Evolutionary conservation across 2,329 filamentous ascomycete species (phyloP).

Genomic region (Setomelanomma holmii): DNA sequence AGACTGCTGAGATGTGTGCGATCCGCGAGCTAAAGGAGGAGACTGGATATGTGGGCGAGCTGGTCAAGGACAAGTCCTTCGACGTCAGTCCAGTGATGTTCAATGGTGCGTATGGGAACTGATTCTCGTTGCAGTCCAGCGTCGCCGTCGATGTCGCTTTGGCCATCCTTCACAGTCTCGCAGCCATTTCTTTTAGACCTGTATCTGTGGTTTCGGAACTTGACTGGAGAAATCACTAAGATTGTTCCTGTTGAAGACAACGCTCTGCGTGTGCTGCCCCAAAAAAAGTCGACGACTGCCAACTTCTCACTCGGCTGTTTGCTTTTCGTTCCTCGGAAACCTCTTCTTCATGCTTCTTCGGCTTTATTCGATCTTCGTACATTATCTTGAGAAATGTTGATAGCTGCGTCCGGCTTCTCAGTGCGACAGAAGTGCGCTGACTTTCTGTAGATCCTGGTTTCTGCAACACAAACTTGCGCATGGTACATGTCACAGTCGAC

Average conservation of each 20-base stretch:
- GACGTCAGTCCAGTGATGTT: constrained; percentile 52
- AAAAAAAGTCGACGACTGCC: too few species aligned
- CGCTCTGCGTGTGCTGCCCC: too few species aligned
- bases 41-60: constrained; percentile 66
- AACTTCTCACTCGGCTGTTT: too few species aligned
- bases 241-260: too few species aligned
- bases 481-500: constrained; percentile 78
- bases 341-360: too few species aligned
- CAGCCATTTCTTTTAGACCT: too few species aligned
- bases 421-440: too few species aligned
- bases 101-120: constrained; percentile 44
- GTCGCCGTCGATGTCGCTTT: background rate
- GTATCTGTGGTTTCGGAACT: too few species aligned
- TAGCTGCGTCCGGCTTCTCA: too few species aligned
- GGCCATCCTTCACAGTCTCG: background rate
- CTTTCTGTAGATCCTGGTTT: constrained; percentile 47
- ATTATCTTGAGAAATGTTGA: background rate
- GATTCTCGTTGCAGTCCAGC: background rate
- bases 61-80: constrained; percentile 40
- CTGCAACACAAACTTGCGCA: constrained; percentile 57
- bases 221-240: too few species aligned
- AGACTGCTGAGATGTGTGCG: constrained; percentile 64
- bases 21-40: constrained; percentile 69
- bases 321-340: too few species aligned
- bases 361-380: too few species aligned